Base-by-base conservation (phyloP, 2,329 filamentous ascomycete species). In the Aureobasidium sp. region DNA sequence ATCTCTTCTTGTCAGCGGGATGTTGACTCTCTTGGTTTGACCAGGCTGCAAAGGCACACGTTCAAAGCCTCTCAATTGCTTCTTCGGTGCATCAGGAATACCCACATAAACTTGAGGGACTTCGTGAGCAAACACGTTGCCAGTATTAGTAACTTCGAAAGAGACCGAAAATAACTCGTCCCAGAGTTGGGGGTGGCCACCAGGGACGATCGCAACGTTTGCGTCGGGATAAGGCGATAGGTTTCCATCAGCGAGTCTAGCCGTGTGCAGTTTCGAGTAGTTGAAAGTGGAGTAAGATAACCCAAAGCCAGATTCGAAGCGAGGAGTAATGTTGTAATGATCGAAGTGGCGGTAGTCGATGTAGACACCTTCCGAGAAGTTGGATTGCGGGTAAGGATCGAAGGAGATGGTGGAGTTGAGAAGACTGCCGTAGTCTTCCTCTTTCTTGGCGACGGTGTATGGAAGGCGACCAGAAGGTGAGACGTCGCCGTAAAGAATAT, bases 391-490 rank as follows among this genome's bases (percentile, higher is more conserved):
- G 27, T 62, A 48, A 45, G 59, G 41, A 25, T 36, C 44, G 8
- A 63, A 52, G 1, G 62, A 58, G 11, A 62, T 30, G 11, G 76
- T 58, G 32, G 67, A 66, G 39, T 67, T 62, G 10, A 70, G 66
- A 3, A 71, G 61, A 29, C 47, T 50, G 34, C 70, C 69, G 67
- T 94, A 94, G 71, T 96, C 90, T 16, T 83, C 78, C 3, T 89
- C 78, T 1, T 79, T 80, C 70, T 86, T 89, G 9, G 89, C 90
- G 55, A 96, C 88, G 0, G 91, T 96, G 74, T 94, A 97, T 0
- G 92, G 92, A 1, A 97, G 77, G 61, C 88, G 87, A n/a, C 92
- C 91, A 55, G 85, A 90, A 0, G 87, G 86, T 67, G 90, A 93
- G 16, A 86, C 80, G 27, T 87, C 82, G 8, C 91, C 92, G 62